These are phyloP conservation scores for Fraxinus anomala DNA, from an alignment of 257 asterid genomes.

Conservation along the genomic window DNA sequence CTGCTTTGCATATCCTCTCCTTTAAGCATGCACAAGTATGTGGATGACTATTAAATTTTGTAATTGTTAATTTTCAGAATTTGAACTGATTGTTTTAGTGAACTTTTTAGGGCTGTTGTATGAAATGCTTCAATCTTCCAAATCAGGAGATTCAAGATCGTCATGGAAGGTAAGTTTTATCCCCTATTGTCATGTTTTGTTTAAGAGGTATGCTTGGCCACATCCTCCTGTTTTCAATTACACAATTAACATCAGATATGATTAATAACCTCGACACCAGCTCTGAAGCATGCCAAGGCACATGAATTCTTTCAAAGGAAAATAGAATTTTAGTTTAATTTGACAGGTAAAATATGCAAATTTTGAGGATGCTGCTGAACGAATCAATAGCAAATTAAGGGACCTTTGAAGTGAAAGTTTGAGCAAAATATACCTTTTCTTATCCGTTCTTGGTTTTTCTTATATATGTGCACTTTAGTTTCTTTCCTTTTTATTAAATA, in stretches of 20 bases:
- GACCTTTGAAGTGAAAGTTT: neutral
- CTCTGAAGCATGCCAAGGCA: neutral
- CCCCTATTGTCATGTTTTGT: constrained; percentile 2
- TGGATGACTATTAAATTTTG: constrained; percentile 3
- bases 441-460: neutral
- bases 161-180: constrained; percentile 82
- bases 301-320: neutral
- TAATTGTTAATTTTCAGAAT: neutral
- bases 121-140: constrained; percentile 84
- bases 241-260: neutral
- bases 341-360: neutral
- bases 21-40: neutral
- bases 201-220: neutral
- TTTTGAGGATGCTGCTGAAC: neutral
- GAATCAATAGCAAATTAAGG: neutral
- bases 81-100: constrained; percentile 30
- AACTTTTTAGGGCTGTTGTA: constrained; percentile 60
- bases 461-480: neutral
- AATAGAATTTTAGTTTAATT: neutral
- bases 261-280: neutral
- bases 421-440: neutral
- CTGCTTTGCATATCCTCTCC: neutral
- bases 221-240: neutral
- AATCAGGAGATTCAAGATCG: constrained; percentile 68
- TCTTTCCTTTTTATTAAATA: neutral